Conservation (phyloP, 805 yeast genomes). For the Wickerhamiella sorbophila region DNA sequence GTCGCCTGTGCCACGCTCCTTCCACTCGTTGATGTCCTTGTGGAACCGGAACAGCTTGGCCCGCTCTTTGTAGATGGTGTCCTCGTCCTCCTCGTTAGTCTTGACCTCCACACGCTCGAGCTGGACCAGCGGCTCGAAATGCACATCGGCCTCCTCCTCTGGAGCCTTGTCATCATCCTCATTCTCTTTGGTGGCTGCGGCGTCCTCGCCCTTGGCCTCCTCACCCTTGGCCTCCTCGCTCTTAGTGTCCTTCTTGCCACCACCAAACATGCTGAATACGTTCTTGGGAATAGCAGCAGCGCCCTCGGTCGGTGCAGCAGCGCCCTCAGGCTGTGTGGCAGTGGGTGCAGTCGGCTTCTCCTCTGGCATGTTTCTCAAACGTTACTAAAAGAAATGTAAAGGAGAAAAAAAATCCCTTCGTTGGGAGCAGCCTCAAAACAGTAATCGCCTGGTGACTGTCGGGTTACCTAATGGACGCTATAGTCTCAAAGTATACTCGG, state of each 20-base stretch:
- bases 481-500: slow-evolving; percentile 17
- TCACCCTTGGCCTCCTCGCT: slow-evolving; percentile 23
- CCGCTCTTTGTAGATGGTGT: slow-evolving; percentile 66
- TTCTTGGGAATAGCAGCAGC: slow-evolving; percentile 22
- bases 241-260: slow-evolving; percentile 56
- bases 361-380: not conserved
- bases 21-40: slow-evolving; percentile 63
- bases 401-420: not conserved
- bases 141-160: slow-evolving; percentile 69
- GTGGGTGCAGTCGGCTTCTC: not conserved
- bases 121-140: slow-evolving; percentile 91
- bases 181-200: slow-evolving; percentile 26
- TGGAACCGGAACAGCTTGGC: slow-evolving; percentile 87
- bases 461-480: slow-evolving; percentile 23
- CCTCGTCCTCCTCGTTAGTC: slow-evolving; percentile 88
- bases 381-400: not conserved
- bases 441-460: not conserved
- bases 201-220: slow-evolving; percentile 31
- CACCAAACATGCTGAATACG: slow-evolving; percentile 93
- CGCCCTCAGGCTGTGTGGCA: slow-evolving; percentile 1
- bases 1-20: slow-evolving; percentile 98
- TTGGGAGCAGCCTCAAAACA: not conserved
- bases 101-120: slow-evolving; percentile 92
- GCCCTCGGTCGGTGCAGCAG: slow-evolving; percentile 4
- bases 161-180: slow-evolving; percentile 39